A percentile compares a stretch with the other conserved stretches of the same genome.
Evolutionary conservation across 768 basidiomycete genomes (phyloP).

Genomic region (Sistotremastrum suecicum): DNA sequence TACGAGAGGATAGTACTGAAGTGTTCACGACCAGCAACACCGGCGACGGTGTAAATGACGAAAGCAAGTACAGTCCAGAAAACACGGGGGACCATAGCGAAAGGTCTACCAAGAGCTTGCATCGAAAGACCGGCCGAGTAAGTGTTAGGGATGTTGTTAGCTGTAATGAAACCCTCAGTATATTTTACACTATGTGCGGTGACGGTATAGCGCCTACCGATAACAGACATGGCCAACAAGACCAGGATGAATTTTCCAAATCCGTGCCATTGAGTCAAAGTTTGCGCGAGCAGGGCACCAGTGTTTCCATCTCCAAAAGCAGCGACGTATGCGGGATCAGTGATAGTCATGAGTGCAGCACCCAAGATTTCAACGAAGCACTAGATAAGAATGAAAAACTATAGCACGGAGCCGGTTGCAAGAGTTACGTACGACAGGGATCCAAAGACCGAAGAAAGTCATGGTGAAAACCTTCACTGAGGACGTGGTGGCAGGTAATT

Average conservation of each 20-base stretch:
- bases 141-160: constrained; percentile 28
- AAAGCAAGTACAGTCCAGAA: constrained; percentile 31
- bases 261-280: constrained; percentile 30
- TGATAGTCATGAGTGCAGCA: constrained; percentile 29
- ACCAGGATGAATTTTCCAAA: constrained; percentile 28
- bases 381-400: too few relatives aligned
- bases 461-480: constrained; percentile 30
- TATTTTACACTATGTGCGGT: not conserved
- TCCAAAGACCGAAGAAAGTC: constrained; percentile 36
- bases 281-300: constrained; percentile 29
- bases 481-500: constrained; percentile 29
- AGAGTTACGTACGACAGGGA: constrained; percentile 19
- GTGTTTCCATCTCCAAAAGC: constrained; percentile 27
- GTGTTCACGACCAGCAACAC: constrained; percentile 29
- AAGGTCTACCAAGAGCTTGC: constrained; percentile 28
- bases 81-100: constrained; percentile 30
- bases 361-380: constrained; percentile 16
- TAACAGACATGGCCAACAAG: constrained; percentile 27
- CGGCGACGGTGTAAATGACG: constrained; percentile 23
- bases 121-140: constrained; percentile 34
- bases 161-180: constrained; percentile 8
- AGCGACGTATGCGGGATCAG: constrained; percentile 21
- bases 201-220: constrained; percentile 16
- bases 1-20: constrained; percentile 14
- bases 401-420: too few relatives aligned